Evolutionary conservation across 495 filamentous ascomycete species (phyloP), one percentile per base, ranked within the genome.

Genomic region (Ascodesmis nigricans): DNA sequence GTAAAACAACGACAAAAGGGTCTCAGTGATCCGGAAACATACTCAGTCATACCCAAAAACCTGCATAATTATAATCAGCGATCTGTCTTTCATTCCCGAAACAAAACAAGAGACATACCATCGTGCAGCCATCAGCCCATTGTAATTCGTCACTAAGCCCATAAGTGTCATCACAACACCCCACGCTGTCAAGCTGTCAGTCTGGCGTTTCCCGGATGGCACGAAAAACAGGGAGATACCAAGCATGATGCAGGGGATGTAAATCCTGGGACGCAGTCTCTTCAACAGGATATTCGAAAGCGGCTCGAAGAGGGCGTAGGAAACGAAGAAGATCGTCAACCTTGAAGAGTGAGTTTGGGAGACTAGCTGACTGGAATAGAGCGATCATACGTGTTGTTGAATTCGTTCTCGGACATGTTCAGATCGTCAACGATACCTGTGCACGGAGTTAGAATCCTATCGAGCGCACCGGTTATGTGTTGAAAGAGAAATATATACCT

Each of bases 271-370:
- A 10, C 73, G 71, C 30, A 74, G 49, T 3, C 59, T 62, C 56
- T 93, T 93, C 37, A 95, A 69, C 14, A 95, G 55, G 31, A 93
- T 54, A 52, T 95, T 93, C 26, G 82, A 90, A 21, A 83, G 40
- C 0, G 82, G 81, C 60, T 92, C 83, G 39, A 81, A 78, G 24
- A 81, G 55, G 23, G 78, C 64, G 54, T 95, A 95, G 14, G 79
- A 90, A 17, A 91, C 66, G 60, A 93, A 95, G 58, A 92, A 93
- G 46, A 91, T 75, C 22, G 74, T 73, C 1, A 92, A 64, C 3
- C 31, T 21, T 3, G 16, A n/a, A 20, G 2, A 10, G 3, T 14
- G 9, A 3, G 29, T 31, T 31, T 14, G 29, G 3, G 13, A 31
- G 10, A 13, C 14, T 27, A n/a, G 1, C 24, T 27, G 24, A 4